Conservation (phyloP, 2,329 filamentous ascomycete species). For the Pyrenophora graminea region DNA sequence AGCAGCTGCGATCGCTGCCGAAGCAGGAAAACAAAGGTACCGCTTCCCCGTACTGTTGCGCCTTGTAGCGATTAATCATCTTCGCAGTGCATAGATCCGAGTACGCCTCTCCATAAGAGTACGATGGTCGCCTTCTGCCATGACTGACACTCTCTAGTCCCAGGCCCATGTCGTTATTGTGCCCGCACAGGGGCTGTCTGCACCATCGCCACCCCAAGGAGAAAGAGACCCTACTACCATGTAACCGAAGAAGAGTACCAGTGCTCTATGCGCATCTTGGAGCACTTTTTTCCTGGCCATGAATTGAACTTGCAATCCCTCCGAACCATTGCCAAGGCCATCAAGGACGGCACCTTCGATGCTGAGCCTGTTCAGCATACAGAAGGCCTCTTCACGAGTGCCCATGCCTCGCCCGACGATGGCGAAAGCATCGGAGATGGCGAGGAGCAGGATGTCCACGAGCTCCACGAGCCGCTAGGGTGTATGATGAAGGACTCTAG, state of each 20-base stretch:
- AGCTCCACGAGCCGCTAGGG: conserved; percentile 44
- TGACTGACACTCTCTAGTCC: conserved; percentile 37
- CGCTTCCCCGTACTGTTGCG: neutral
- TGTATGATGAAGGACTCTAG: conserved; percentile 46
- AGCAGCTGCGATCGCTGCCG: conserved; percentile 46
- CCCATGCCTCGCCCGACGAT: conserved; percentile 31
- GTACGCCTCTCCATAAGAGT: conserved; percentile 26
- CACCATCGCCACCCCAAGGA: conserved; percentile 42
- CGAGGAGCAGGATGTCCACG: conserved; percentile 38
- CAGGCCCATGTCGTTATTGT: conserved; percentile 46
- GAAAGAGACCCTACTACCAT: conserved; percentile 47
- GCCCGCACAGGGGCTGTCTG: conserved; percentile 43
- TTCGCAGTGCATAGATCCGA: conserved; percentile 45
- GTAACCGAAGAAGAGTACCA: conserved; percentile 48
- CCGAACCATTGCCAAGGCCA: conserved; percentile 39
- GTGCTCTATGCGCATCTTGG: conserved; percentile 44
- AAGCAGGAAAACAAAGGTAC: conserved; percentile 46
- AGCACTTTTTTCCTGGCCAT: conserved; percentile 44
- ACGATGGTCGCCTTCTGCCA: conserved; percentile 1
- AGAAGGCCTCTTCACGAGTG: conserved; percentile 27
- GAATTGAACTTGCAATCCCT: conserved; percentile 43
- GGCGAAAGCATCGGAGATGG: conserved; percentile 29
- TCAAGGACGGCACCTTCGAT: conserved; percentile 37
- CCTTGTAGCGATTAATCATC: conserved; percentile 25
- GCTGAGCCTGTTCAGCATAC: conserved; percentile 29